A percentile compares a stretch with the other conserved stretches of the same genome.
These are phyloP conservation scores for Ceratocystis huliohia DNA, from an alignment of 2,329 filamentous ascomycete genomes.

Conservation along the genomic window DNA sequence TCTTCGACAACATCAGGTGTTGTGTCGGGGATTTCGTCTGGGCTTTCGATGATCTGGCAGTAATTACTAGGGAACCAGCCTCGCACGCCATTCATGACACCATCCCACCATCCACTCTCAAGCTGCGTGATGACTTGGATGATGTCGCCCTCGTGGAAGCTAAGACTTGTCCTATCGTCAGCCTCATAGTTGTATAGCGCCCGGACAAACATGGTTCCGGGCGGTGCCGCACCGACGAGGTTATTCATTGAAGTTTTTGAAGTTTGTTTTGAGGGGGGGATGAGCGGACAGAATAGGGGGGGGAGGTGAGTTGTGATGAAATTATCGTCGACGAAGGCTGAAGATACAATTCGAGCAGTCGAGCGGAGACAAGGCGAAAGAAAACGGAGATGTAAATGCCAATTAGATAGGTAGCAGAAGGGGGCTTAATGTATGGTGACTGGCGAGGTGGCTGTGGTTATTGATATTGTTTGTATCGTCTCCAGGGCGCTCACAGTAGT, in stretches of 20 bases:
- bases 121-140: constrained; percentile 98
- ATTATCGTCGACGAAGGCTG: neutral
- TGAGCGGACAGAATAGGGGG: neutral
- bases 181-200: constrained; percentile 97
- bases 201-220: constrained; percentile 74
- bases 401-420: too few species aligned
- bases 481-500: too few species aligned
- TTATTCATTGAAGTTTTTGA: constrained; percentile 41
- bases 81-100: constrained; percentile 88
- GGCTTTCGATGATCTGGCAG: constrained; percentile 70
- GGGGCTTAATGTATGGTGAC: too few species aligned
- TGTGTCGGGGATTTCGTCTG: constrained; percentile 57
- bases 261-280: neutral
- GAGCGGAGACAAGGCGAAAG: neutral
- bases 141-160: constrained; percentile 91
- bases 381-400: too few species aligned
- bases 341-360: neutral
- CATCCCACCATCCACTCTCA: constrained; percentile 99
- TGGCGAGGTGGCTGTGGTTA: too few species aligned
- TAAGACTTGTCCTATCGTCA: constrained; percentile 90
- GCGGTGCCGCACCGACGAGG: constrained; percentile 45
- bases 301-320: neutral
- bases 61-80: constrained; percentile 99
- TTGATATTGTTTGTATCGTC: too few species aligned
- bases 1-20: constrained; percentile 46